phyloP scores from a whole-genome alignment of 2,329 filamentous ascomycete genomes.

The Botrytis elliptica region DNA sequence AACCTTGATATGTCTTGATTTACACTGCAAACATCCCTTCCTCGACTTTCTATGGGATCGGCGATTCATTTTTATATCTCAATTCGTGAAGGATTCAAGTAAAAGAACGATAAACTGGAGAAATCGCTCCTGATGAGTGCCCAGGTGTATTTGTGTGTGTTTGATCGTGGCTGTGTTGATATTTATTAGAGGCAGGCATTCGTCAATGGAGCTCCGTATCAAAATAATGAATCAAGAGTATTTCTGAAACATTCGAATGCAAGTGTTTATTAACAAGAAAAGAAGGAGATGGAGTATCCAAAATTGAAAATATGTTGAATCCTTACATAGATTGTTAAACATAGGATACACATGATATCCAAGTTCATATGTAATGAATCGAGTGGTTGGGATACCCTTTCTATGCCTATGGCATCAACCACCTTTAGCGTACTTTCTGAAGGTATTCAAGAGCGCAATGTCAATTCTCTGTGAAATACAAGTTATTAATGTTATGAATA shows the following conservation, averaged over 20 bases:
- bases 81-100: neutral
- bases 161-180: neutral
- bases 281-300: neutral
- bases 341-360: neutral
- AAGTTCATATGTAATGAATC: neutral
- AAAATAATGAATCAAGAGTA: neutral
- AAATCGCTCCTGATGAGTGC: neutral
- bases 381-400: neutral
- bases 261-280: neutral
- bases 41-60: constrained; percentile 32
- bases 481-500: too few relatives aligned
- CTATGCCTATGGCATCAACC: neutral
- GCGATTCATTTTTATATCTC: constrained; percentile 19
- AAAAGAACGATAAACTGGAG: neutral
- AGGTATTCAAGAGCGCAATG: too few relatives aligned
- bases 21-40: constrained; percentile 31
- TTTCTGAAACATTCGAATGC: neutral
- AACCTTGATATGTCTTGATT: constrained; percentile 32
- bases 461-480: too few relatives aligned
- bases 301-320: neutral
- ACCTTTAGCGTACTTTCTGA: neutral
- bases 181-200: neutral
- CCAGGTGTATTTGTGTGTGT: neutral
- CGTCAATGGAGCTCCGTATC: neutral
- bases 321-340: neutral